Conservation (phyloP, 192 early-diverging fungal species). For the Thamnidium elegans region DNA sequence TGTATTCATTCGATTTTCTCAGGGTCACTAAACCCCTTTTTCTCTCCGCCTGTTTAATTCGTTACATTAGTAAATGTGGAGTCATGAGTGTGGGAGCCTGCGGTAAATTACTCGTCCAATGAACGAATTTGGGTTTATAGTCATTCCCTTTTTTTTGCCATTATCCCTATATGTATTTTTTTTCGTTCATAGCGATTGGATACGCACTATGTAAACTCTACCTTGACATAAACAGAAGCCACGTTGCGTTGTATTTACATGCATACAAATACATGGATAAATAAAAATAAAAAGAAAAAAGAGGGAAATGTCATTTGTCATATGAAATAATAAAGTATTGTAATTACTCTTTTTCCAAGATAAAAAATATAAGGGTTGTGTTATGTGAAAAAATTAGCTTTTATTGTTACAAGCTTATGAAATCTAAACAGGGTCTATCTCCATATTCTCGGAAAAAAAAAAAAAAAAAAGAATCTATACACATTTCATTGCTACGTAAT, state of each 20-base stretch:
- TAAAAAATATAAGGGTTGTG: too few relatives aligned
- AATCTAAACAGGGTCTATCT: conserved; percentile 14
- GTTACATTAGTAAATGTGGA: conserved; percentile 10
- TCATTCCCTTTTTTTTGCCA: too few relatives aligned
- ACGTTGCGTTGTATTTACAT: too few relatives aligned
- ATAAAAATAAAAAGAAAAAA: too few relatives aligned
- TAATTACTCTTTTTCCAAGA: background rate
- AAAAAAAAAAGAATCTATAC: too few relatives aligned
- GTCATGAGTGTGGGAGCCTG: conserved; percentile 17
- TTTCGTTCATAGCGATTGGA: too few relatives aligned
- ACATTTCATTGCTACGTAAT: conserved; percentile 8
- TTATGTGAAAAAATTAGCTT: background rate
- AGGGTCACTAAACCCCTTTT: conserved; percentile 15
- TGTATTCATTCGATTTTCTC: conserved; percentile 20
- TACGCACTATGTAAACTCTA: too few relatives aligned
- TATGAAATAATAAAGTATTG: background rate
- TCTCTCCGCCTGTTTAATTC: conserved; percentile 1
- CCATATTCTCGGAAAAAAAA: conserved; percentile 7
- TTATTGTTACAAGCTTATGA: conserved; percentile 11
- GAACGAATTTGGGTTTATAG: background rate
- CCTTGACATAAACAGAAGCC: too few relatives aligned
- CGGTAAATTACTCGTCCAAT: conserved; percentile 13
- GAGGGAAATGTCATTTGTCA: too few relatives aligned
- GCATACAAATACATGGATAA: too few relatives aligned
- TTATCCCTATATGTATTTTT: too few relatives aligned